Evolutionary conservation across 352 stramenopile genomes (phyloP).

Genomic region (Pythium chondricola): DNA sequence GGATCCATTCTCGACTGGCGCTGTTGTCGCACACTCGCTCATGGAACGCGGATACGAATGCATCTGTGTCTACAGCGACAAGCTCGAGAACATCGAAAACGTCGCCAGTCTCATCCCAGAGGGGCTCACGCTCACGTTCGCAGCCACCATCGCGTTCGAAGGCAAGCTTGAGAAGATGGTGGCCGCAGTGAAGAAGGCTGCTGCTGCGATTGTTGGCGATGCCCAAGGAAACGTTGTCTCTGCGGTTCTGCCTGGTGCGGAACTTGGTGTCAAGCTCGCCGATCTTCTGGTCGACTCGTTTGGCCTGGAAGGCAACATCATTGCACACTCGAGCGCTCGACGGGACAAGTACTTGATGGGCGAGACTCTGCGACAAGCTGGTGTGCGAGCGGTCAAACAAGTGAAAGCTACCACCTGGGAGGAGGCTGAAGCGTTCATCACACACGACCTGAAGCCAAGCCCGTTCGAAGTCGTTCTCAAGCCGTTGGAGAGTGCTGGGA

Average conservation of each 20-base stretch:
- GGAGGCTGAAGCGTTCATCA: conserved; percentile 69
- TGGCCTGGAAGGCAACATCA: conserved; percentile 76
- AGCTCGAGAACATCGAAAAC: conserved; percentile 76
- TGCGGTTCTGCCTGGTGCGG: conserved; percentile 88
- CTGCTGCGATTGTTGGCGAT: conserved; percentile 15
- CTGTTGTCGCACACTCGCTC: conserved; percentile 90
- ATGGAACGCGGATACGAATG: conserved; percentile 86
- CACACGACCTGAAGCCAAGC: conserved; percentile 46
- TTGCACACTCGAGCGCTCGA: conserved; percentile 59
- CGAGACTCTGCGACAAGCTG: conserved; percentile 68
- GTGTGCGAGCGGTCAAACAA: conserved; percentile 89
- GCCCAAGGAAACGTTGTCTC: conserved; percentile 44
- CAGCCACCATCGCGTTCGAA: conserved; percentile 67
- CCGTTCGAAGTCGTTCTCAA: conserved; percentile 91
- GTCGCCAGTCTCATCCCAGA: conserved; percentile 73
- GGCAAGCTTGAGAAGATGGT: conserved; percentile 40
- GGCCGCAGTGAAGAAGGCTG: conserved; percentile 41
- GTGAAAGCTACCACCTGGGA: conserved; percentile 72
- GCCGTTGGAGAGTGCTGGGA: conserved; percentile 70
- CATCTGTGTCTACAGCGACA: conserved; percentile 84
- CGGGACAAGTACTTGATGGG: conserved; percentile 87
- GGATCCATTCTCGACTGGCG: conserved; percentile 95
- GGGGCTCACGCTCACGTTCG: conserved; percentile 70
- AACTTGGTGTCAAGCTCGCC: conserved; percentile 90
- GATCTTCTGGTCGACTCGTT: conserved; percentile 87